These are phyloP conservation scores for Kwoniella europaea DNA, from an alignment of 768 basidiomycete genomes.

Conservation along the genomic window DNA sequence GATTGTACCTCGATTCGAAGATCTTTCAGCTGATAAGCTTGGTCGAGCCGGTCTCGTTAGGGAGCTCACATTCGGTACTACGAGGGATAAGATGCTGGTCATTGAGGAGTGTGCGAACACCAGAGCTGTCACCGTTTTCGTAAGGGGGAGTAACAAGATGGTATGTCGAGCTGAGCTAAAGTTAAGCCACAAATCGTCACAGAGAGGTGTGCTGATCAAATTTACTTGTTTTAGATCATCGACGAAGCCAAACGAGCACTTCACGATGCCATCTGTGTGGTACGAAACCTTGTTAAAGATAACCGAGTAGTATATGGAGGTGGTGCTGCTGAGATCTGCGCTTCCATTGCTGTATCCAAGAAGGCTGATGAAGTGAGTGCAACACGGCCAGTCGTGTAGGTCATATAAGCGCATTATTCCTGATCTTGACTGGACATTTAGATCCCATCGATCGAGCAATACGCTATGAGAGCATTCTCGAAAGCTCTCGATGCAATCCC, in stretches of 20 bases:
- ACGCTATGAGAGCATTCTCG: constrained; percentile 99
- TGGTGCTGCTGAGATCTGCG: constrained; percentile 96
- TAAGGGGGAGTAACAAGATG: constrained; percentile 99
- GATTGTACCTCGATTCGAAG: constrained; percentile 97
- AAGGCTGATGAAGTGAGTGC: constrained; percentile 83
- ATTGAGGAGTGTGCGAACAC: constrained; percentile 98
- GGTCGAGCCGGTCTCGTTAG: constrained; percentile 92
- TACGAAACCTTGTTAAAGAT: constrained; percentile 91
- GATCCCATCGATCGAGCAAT: constrained; percentile 98
- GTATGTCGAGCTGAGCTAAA: constrained; percentile 60
- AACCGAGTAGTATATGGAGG: constrained; percentile 98
- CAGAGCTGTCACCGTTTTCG: constrained; percentile 94
- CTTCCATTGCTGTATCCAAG: constrained; percentile 86
- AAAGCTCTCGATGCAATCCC: constrained; percentile 94
- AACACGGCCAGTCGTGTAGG: not conserved
- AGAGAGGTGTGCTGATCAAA: not conserved
- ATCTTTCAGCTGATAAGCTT: constrained; percentile 85
- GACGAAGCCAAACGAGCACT: constrained; percentile 98
- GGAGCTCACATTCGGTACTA: constrained; percentile 95
- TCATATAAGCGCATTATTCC: too few species aligned
- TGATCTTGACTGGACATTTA: constrained; percentile 46
- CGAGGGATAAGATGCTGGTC: constrained; percentile 98
- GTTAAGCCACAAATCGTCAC: not conserved
- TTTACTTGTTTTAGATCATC: constrained; percentile 71
- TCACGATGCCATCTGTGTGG: constrained; percentile 96